phyloP scores from a whole-genome alignment of 352 stramenopile genomes.

The Phytophthora sansomeana region DNA sequence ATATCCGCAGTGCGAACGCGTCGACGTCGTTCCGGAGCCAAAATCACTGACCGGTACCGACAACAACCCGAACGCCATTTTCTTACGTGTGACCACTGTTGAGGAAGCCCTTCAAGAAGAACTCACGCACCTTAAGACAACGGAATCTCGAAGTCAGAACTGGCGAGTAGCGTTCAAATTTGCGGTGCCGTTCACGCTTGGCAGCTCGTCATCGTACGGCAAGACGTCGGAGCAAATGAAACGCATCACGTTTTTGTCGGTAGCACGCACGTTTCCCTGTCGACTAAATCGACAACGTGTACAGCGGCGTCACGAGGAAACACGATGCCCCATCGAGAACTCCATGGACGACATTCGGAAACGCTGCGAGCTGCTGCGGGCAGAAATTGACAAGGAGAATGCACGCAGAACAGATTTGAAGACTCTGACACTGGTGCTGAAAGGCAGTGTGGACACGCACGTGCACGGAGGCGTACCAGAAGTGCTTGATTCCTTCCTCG shows the following conservation, averaged over 20 bases:
- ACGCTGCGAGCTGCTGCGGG: slow-evolving; percentile 57
- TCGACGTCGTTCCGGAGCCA: slow-evolving; percentile 64
- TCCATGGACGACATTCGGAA: slow-evolving; percentile 83
- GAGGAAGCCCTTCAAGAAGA: slow-evolving; percentile 34
- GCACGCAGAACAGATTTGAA: slow-evolving; percentile 65
- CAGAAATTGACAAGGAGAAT: slow-evolving; percentile 65
- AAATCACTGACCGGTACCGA: slow-evolving; percentile 50
- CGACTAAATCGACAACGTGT: slow-evolving; percentile 60
- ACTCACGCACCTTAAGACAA: slow-evolving; percentile 19
- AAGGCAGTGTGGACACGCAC: slow-evolving; percentile 83
- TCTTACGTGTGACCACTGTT: slow-evolving; percentile 58
- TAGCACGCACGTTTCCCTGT: slow-evolving; percentile 57
- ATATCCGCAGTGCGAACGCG: slow-evolving; percentile 62
- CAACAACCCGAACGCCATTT: slow-evolving; percentile 67
- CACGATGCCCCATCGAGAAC: slow-evolving; percentile 76
- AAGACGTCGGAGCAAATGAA: slow-evolving; percentile 80
- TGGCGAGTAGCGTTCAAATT: slow-evolving; percentile 50
- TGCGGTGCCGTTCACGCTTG: slow-evolving; percentile 61
- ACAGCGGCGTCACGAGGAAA: slow-evolving; percentile 41
- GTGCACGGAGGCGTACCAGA: slow-evolving; percentile 80
- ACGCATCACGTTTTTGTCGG: slow-evolving; percentile 60
- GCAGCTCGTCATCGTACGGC: slow-evolving; percentile 51
- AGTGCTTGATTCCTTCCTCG: slow-evolving; percentile 76
- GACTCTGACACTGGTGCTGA: slow-evolving; percentile 79
- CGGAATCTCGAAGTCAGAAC: slow-evolving; percentile 15